phyloP scores from a whole-genome alignment of 2,329 filamentous ascomycete genomes.

The Aschersonia sp. region DNA sequence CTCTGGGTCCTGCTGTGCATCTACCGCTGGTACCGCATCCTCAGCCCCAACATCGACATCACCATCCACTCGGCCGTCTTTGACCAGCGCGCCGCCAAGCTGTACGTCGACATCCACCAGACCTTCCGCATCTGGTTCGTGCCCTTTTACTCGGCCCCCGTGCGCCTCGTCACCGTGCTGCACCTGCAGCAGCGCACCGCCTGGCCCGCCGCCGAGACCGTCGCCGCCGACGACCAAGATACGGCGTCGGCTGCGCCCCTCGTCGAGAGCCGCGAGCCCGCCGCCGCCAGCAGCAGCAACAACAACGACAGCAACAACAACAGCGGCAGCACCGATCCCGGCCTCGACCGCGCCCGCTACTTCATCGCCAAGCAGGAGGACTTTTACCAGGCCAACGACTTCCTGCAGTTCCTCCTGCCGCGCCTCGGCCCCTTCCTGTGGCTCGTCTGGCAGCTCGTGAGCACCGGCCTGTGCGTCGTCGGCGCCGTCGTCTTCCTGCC shows the following conservation, averaged over 20 bases:
- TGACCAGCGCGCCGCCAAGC: constrained; percentile 47
- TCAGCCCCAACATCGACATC: constrained; percentile 60
- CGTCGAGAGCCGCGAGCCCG: constrained; percentile 4
- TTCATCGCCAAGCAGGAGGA: constrained; percentile 68
- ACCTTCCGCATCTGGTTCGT: constrained; percentile 65
- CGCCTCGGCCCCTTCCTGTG: constrained; percentile 41
- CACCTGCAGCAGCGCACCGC: constrained; percentile 35
- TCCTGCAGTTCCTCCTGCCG: constrained; percentile 56
- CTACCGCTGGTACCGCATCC: constrained; percentile 73
- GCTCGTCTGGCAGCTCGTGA: constrained; percentile 45
- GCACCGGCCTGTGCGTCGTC: constrained; percentile 48
- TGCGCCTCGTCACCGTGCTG: constrained; percentile 54
- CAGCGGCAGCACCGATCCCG: constrained; percentile 2
- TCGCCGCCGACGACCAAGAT: neutral
- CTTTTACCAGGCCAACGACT: constrained; percentile 64
- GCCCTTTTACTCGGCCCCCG: constrained; percentile 56
- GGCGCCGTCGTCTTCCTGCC: constrained; percentile 30
- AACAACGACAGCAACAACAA: no score
- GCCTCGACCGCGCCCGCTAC: constrained; percentile 29
- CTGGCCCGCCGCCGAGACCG: constrained; percentile 7
- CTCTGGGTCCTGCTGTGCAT: constrained; percentile 53
- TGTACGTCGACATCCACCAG: constrained; percentile 64
- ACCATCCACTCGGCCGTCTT: constrained; percentile 51
- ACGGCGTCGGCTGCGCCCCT: neutral
- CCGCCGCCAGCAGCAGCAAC: no score